These are phyloP conservation scores for Malania oleifera DNA, from an alignment of 164 flowering plant species.

Conservation along the genomic window DNA sequence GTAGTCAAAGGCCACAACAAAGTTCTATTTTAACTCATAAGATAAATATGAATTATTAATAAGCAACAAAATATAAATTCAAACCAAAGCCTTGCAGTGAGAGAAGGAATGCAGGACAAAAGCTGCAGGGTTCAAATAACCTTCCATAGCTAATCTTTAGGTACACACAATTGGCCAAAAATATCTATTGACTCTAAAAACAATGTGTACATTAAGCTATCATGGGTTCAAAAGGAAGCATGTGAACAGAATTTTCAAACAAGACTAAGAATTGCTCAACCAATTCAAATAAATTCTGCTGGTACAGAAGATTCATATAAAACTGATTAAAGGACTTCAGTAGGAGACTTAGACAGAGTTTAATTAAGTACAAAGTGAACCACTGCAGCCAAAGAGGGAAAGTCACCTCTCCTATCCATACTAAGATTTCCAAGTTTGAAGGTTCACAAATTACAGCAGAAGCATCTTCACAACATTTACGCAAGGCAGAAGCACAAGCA, in stretches of 20 bases:
- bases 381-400: background rate
- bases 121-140: too few species aligned
- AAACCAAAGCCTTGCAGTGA: background rate
- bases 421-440: slow-evolving; percentile 76
- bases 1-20: background rate
- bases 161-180: background rate
- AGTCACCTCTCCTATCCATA: slow-evolving; percentile 92
- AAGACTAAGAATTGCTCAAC: background rate
- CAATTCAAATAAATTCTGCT: background rate
- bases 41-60: background rate
- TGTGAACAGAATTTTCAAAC: background rate
- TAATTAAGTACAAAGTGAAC: background rate
- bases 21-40: background rate
- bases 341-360: too few species aligned
- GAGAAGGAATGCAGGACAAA: background rate
- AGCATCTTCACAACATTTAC: slow-evolving; percentile 90
- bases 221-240: background rate
- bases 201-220: background rate
- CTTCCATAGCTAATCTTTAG: too few species aligned
- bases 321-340: too few species aligned
- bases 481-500: slow-evolving; percentile 81
- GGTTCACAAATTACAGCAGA: slow-evolving; percentile 54
- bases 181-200: background rate
- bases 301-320: too few species aligned
- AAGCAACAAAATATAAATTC: background rate